Evolutionary conservation across 2,329 filamentous ascomycete species (phyloP), one percentile per base, ranked within the genome.

Genomic region (Penicillium oxalicum): DNA sequence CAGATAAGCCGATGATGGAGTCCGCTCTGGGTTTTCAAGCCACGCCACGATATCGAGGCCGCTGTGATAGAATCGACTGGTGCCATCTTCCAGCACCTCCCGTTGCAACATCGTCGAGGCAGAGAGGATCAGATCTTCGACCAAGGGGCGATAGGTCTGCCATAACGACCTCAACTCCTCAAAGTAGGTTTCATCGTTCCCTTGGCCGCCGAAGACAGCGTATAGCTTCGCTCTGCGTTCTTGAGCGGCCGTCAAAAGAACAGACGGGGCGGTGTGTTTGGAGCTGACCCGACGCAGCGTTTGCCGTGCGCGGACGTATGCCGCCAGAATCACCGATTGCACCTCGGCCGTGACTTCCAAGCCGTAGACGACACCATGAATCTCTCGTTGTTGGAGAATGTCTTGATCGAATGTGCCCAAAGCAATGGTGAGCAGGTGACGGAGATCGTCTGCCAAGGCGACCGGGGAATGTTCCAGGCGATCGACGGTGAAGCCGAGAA

Each of bases 161-260:
- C 91, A 91, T 49, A 97, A 81, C 69, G 95, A 87, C 48, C 93
- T 84, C 53, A 98, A 81, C 75, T 98, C 93, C 60, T 97, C 91
- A 64, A 98, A 98, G 73, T 98, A 98, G 73, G 98, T 93, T 72
- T 98, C 91, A 56, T 97, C 97, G 71, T 98, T 98, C 61, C 93
- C 93, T 70, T 98, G 93, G 5, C 93, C 93, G 51, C 93, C 93
- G 59, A 96, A 95, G 53, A 97, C 90, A 57, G 85, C 91, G 75
- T 95, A 98, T 51, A 98, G 36, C 36, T 24, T 13, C 24, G 36
- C 36, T 38, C 24, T 38, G 12, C 36, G 36, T 13, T 38, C 36
- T 24, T 38, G 36, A 12, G 36, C 36, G n/a, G 36, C 36, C 4
- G 36, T 38, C 36, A 38, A 38, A 9, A 38, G 36, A 9, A 24